Evolutionary conservation across 2,329 filamentous ascomycete genomes (phyloP), one percentile per base, ranked within the genome.

Genomic region (Aspergillus phoenicis): DNA sequence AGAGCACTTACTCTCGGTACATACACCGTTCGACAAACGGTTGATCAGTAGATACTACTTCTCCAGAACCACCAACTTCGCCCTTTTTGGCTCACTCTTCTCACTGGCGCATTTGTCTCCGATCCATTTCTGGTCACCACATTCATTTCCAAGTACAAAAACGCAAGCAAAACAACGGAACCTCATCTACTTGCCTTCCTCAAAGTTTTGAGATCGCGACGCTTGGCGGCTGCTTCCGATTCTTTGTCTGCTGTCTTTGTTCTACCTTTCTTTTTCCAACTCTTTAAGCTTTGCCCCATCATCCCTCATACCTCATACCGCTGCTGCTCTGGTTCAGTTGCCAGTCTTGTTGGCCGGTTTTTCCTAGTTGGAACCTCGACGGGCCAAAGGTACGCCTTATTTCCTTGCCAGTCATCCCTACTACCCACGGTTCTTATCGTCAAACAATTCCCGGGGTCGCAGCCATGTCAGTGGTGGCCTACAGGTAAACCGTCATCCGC

Each of bases 181-280:
- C 47, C 24, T 5, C 47, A 33, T 33, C 47, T 33, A 15, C 47
- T 33, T 28, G 30, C 20, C n/a, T 8, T 51, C 28, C 17, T 17
- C 26, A 51, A 30, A 51, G 26, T 33, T 51, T 51, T 26, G 26
- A 49, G 47, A 49, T 51, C 47, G 33, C 24, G 47, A 30, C 24
- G 45, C 45, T 49, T 66, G 49, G 61, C 56, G 52, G 63, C 28
- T 55, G 43, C 36, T 58, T 62, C 63, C 58, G 56, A 61, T 60
- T 65, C 62, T 64, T 64, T 65, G 62, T 64, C 57, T 58, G 55
- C 56, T 41, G 45, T 59, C 24, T 36, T 33, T 51, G 52, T 48
- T 41, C 45, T 53, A 36, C 48, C 15, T 56, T 54, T 56, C 33
- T 38, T 45, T 43, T 45, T 24, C 41, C 30, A 49, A 26, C 52